Base-by-base conservation (phyloP, 306 rosid species). In the Lablab purpureus region DNA sequence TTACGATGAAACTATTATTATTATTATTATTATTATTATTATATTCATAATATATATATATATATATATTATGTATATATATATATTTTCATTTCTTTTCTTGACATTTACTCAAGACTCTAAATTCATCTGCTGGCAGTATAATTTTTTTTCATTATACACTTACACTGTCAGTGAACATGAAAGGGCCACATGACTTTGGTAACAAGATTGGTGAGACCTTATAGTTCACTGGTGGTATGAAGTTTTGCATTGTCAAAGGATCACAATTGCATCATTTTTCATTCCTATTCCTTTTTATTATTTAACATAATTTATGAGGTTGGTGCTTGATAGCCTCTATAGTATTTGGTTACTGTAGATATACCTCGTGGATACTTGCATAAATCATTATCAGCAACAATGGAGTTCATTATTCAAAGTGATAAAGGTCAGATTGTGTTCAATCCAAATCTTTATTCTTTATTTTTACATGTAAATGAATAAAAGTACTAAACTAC, bases 341-440 rank as follows among this genome's bases (percentile, higher is more conserved):
- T 90, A 69, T 83, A 92, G 99, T 95, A 95, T 84, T 80, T 91
- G 82, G 81, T 74, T 56, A 81, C 93, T 91, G 96, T 86, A 89
- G 98, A 91, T 86, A 73, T 95, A 80, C 63, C 81, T 71, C 92
- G 98, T 66, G 99, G 99, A 17, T 95, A 92, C 87, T 86, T 92
- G 80, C 87, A 95, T 74, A 92, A 88, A 81, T 81, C 98, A n/a
- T 85, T 95, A 82, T 85, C 98, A 46, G 59, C 99, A 64, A 91
- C 97, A 21, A 27, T 81, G 56, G 99, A 92, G 88, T 91, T 95
- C 88, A 90, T 95, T 73, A 81, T 95, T 76, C 92, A 91, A 89
- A 90, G 88, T 80, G 97, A 94, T 85, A 86, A 68, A 86, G 97
- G 99, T 91, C 67, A 40, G 47, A 5, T 34, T 71, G 34, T n/a